Evolutionary conservation across 768 basidiomycete species (phyloP).

Genomic region (Dentipellis sp.): DNA sequence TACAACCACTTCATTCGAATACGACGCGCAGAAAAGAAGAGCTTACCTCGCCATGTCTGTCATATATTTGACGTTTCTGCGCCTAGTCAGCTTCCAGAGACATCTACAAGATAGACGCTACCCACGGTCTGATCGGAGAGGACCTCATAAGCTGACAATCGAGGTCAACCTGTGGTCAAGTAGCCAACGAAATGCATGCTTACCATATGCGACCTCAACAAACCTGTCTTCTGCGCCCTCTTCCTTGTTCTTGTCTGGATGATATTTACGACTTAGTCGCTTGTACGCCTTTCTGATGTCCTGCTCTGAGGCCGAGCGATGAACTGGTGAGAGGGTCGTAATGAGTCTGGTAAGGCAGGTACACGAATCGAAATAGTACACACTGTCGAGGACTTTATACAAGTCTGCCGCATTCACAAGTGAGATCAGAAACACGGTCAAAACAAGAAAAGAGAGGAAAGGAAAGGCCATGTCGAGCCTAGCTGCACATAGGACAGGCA

Average conservation of each 20-base stretch:
- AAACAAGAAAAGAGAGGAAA: conserved; percentile 19
- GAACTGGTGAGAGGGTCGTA: conserved; percentile 31
- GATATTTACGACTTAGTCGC: conserved; percentile 76
- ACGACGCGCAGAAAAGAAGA: neutral
- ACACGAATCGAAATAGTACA: conserved; percentile 32
- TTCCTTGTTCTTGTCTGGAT: conserved; percentile 94
- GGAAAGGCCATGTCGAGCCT: conserved; percentile 18
- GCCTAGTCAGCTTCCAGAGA: neutral
- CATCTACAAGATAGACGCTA: neutral
- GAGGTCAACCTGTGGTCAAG: neutral
- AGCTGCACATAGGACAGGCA: conserved; percentile 6
- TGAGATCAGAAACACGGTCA: conserved; percentile 23
- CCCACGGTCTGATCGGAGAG: conserved; percentile 76
- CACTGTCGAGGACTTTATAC: conserved; percentile 78
- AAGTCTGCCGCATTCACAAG: conserved; percentile 53
- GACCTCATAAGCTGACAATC: conserved; percentile 76
- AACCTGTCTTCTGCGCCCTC: conserved; percentile 77
- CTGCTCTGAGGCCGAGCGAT: conserved; percentile 72
- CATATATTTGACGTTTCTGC: conserved; percentile 91
- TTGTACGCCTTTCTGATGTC: conserved; percentile 93
- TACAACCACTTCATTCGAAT: neutral
- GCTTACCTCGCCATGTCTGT: conserved; percentile 79
- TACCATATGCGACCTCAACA: conserved; percentile 86
- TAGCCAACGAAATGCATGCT: conserved; percentile 14
- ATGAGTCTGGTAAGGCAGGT: conserved; percentile 9